Percentiles rank a stretch among this genome's conserved stretches.
Evolutionary conservation across 23 red algal species (phyloP).

Genomic region (Cyanidium caldarium): DNA sequence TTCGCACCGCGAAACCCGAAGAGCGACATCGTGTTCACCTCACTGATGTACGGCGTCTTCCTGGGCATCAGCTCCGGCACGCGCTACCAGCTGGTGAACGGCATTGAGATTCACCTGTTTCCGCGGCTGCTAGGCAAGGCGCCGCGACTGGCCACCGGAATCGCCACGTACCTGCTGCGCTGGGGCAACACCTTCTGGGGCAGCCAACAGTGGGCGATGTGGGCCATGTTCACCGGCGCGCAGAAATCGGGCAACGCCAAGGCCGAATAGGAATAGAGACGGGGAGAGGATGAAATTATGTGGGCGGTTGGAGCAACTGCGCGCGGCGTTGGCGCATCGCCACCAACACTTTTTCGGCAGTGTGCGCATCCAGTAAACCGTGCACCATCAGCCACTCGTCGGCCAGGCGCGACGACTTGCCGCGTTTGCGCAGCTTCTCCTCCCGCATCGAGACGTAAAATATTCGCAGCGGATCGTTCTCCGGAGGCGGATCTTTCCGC

Average conservation of each 20-base stretch:
- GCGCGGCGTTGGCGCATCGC: not conserved
- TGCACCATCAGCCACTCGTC: slow-evolving; percentile 62
- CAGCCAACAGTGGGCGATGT: slow-evolving; percentile 92
- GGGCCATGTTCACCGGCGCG: slow-evolving; percentile 68
- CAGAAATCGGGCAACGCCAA: slow-evolving; percentile 20
- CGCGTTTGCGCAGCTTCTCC: slow-evolving; percentile 28
- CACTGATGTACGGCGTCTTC: slow-evolving; percentile 68
- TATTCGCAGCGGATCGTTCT: slow-evolving; percentile 58
- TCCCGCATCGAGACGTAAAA: slow-evolving; percentile 82
- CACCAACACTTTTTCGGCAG: slow-evolving; percentile 10
- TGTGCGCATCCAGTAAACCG: slow-evolving; percentile 41
- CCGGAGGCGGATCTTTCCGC: slow-evolving; percentile 35
- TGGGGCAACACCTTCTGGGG: slow-evolving; percentile 96
- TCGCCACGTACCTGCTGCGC: slow-evolving; percentile 52
- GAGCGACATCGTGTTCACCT: slow-evolving; percentile 37
- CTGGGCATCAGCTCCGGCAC: slow-evolving; percentile 55
- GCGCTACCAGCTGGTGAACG: slow-evolving; percentile 93
- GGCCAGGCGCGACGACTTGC: slow-evolving; percentile 14
- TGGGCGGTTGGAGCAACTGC: not conserved
- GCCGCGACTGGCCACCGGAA: slow-evolving; percentile 29
- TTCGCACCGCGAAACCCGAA: slow-evolving; percentile 39
- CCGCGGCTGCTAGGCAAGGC: slow-evolving; percentile 49
- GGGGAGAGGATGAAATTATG: not conserved
- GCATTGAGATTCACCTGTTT: slow-evolving; percentile 88
- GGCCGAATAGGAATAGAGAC: not conserved